phyloP scores from a whole-genome alignment of 2,329 filamentous ascomycete species.

The Curvularia eragrostidis region DNA sequence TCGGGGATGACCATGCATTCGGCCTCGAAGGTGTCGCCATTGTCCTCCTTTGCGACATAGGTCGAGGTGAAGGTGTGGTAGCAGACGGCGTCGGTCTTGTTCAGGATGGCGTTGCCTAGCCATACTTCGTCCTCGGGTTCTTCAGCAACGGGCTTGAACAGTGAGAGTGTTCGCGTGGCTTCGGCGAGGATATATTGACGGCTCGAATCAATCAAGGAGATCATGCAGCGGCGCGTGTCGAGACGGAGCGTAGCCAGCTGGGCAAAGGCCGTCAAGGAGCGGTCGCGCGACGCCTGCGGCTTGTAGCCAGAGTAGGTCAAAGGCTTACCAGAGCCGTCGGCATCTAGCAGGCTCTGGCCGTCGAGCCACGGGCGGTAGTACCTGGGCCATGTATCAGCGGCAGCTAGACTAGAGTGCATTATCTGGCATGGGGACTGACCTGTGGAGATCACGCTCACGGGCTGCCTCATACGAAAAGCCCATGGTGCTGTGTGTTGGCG shows the following conservation, averaged over 20 bases:
- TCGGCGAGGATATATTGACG: conserved; percentile 51
- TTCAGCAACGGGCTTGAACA: conserved; percentile 36
- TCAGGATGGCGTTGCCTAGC: conserved; percentile 43
- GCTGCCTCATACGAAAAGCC: conserved; percentile 29
- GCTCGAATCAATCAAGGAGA: conserved; percentile 48
- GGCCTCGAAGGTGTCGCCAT: conserved; percentile 27
- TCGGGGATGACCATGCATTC: conserved; percentile 38
- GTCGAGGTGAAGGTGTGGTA: conserved; percentile 38
- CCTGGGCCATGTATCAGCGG: conserved; percentile 21
- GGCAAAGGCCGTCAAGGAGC: conserved; percentile 45
- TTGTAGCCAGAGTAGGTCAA: conserved; percentile 35
- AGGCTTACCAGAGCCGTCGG: conserved; percentile 32
- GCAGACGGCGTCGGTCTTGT: conserved; percentile 39
- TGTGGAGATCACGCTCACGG: conserved; percentile 40
- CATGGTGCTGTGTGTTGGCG: conserved; percentile 21
- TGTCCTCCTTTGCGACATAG: conserved; percentile 28
- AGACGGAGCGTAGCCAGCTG: conserved; percentile 47
- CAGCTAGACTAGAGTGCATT: neutral
- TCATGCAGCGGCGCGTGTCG: conserved; percentile 43
- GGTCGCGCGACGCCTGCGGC: conserved; percentile 34
- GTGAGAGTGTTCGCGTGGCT: conserved; percentile 46
- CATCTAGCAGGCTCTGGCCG: conserved; percentile 41
- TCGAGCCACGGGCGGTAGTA: conserved; percentile 49
- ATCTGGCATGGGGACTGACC: conserved; percentile 18
- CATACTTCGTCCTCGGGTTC: conserved; percentile 36